Evolutionary conservation across 306 rosid species (phyloP).

Genomic region (Mucuna pruriens): DNA sequence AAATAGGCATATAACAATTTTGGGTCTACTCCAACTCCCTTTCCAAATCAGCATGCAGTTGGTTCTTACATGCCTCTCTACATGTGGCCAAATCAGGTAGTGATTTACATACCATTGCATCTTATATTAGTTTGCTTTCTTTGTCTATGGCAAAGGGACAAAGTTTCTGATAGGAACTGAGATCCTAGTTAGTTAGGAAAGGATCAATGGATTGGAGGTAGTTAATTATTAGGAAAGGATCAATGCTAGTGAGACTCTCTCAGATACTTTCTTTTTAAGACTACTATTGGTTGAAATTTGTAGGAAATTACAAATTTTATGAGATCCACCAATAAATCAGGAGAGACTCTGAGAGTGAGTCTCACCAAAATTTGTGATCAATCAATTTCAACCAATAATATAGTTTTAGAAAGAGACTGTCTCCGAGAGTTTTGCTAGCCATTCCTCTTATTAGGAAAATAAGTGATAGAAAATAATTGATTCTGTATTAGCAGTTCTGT

Average conservation of each 20-base stretch:
- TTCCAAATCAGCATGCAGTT: slow-evolving; percentile 24
- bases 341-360: no score
- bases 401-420: no score
- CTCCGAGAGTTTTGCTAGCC: no score
- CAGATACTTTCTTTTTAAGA: no score
- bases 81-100: slow-evolving; percentile 49
- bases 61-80: slow-evolving; percentile 40
- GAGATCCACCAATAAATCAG: no score
- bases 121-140: slow-evolving; percentile 13
- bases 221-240: background rate
- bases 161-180: slow-evolving; percentile 1
- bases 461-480: background rate
- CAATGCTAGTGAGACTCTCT: no score
- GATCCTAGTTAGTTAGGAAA: background rate
- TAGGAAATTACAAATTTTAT: no score
- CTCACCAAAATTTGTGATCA: no score
- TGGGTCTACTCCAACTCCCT: slow-evolving; percentile 28
- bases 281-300: no score
- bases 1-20: slow-evolving; percentile 40
- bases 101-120: slow-evolving; percentile 15
- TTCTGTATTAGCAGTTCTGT: background rate
- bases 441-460: background rate
- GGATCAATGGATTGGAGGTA: background rate
- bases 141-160: slow-evolving; percentile 29
- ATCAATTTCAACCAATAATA: no score